Evolutionary conservation across 75 land plant genomes (phyloP).

Genomic region (Cunninghamia lanceolata): DNA sequence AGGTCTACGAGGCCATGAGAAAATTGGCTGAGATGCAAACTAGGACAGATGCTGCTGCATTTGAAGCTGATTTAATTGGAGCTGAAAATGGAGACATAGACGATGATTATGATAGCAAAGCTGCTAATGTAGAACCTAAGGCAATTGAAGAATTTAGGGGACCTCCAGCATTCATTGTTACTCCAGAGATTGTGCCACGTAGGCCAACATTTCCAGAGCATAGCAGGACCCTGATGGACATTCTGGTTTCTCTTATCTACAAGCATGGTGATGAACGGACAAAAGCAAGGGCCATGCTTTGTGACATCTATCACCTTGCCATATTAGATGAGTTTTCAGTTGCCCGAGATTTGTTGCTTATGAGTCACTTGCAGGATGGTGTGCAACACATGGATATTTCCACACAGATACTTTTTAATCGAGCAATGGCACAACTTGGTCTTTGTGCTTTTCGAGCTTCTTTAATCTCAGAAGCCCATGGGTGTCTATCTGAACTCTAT

Average conservation of each 20-base stretch:
- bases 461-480: conserved; percentile 66
- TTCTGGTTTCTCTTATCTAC: too few species aligned
- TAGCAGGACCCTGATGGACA: conserved; percentile 81
- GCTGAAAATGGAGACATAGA: conserved; percentile 31
- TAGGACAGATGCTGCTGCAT: conserved; percentile 15
- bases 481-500: conserved; percentile 80
- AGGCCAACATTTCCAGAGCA: conserved; percentile 75
- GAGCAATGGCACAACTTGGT: conserved; percentile 95
- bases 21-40: conserved; percentile 55
- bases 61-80: conserved; percentile 17
- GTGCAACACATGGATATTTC: conserved; percentile 85
- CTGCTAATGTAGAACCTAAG: not conserved
- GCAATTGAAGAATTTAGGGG: conserved; percentile 43
- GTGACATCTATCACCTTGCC: conserved; percentile 94
- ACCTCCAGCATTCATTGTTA: conserved; percentile 60
- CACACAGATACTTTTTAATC: conserved; percentile 83
- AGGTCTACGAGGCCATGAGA: conserved; percentile 93
- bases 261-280: conserved; percentile 95
- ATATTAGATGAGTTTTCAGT: conserved; percentile 70
- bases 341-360: conserved; percentile 76
- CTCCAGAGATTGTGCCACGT: conserved; percentile 73
- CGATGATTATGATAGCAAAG: conserved; percentile 34
- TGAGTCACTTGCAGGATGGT: too few species aligned
- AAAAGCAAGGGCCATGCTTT: conserved; percentile 94
- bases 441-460: conserved; percentile 81